These are phyloP conservation scores for Delonix regia DNA, from an alignment of 306 rosid genomes.

Conservation along the genomic window DNA sequence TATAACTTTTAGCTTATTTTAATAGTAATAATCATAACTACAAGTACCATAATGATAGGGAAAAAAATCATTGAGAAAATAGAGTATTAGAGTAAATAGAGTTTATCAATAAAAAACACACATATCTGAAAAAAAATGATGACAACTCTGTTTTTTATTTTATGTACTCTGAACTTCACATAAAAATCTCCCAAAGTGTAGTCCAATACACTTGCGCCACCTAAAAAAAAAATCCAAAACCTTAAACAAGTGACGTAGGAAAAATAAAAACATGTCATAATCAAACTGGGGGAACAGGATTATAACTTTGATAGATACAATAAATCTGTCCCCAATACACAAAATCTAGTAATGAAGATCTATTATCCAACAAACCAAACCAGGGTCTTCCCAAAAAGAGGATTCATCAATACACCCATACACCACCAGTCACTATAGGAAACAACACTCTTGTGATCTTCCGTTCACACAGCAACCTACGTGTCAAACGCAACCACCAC, in stretches of 20 bases:
- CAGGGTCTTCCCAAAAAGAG: neutral
- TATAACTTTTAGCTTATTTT: no score
- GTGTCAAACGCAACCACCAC: constrained; percentile 23
- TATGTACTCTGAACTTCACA: no score
- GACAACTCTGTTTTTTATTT: no score
- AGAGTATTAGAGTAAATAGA: no score
- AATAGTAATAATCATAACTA: no score
- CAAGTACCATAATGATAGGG: no score
- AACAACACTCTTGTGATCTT: neutral
- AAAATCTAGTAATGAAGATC: neutral
- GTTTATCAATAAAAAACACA: no score
- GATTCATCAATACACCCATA: no score
- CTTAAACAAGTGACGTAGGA: neutral
- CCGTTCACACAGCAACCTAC: constrained; percentile 11
- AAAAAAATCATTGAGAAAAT: no score
- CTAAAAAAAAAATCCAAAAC: neutral
- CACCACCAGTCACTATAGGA: no score
- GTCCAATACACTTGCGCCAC: neutral
- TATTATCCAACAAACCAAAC: constrained; percentile 34
- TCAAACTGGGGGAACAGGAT: constrained; percentile 1
- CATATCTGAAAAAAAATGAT: no score
- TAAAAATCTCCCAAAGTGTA: neutral
- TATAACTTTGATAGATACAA: neutral
- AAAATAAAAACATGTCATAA: neutral
- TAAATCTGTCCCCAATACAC: constrained; percentile 6